Evolutionary conservation across 768 basidiomycete genomes (phyloP), one percentile per base, ranked within the genome.

Genomic region (Pleurotus djamor): DNA sequence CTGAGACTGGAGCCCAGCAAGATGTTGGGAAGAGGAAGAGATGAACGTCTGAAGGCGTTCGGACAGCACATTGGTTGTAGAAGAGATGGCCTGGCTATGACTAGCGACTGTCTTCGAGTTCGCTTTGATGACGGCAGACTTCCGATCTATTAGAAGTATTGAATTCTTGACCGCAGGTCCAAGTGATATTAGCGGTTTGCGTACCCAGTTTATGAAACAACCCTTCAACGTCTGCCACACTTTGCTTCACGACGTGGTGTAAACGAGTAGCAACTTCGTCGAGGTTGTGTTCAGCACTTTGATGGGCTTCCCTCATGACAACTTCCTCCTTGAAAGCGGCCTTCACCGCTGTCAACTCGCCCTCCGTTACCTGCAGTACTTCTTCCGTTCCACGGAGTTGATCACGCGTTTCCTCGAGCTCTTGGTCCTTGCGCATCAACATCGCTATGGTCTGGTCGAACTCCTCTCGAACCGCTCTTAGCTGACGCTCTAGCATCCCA

Each of bases 381-480:
- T 72, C 73, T 61, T 83, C 77, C 1, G 82, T 83, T 57, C 75
- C 75, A 59, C 78, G 74, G 50, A 96, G 72, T 65, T 74, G 79
- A 16, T 80, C 81, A 60, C 78, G 81, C 3, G 89, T 83, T 52
- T 79, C 74, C 59, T 80, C 84, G 57, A 98, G 74, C 69, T 97
- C 93, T 5, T 84, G 83, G 54, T 96, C 90, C 34, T 85, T 81
- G 65, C 83, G 85, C 69, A 86, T 84, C 48, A 98, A 74, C 48
- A 94, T 63, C 1, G 81, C 85, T 58, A 95, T 90, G 64, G 91
- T 89, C 71, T 96, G 88, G 68, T 97, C 94, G 65, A 94, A 96
- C 73, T 98, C 95, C 59, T 95, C 94, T 57, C 89, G 81, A 14
- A 94, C 85, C 34, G 80, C 85, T 57, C 84, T 76, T 72, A 96